Conservation (phyloP, 805 yeast genomes). For the Sugiyamaella chiloensis region DNA sequence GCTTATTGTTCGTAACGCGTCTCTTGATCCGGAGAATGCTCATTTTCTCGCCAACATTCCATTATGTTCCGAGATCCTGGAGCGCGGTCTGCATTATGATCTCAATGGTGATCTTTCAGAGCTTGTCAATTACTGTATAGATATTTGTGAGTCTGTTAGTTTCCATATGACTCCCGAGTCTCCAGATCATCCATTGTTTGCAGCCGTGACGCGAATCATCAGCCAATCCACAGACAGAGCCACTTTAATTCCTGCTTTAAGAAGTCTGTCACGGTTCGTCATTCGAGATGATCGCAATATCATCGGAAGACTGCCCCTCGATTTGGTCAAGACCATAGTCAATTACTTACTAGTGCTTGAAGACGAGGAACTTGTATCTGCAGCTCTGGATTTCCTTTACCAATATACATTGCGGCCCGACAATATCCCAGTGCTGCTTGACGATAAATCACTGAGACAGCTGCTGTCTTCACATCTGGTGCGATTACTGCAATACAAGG, state of each 20-base stretch:
- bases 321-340: slow-evolving; percentile 51
- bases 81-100: slow-evolving; percentile 31
- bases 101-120: slow-evolving; percentile 45
- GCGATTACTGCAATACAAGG: slow-evolving; percentile 50
- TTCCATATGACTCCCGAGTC: slow-evolving; percentile 77
- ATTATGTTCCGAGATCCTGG: slow-evolving; percentile 48
- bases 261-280: slow-evolving; percentile 75
- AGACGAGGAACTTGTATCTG: slow-evolving; percentile 67
- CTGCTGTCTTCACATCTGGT: slow-evolving; percentile 61
- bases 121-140: slow-evolving; percentile 63
- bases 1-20: slow-evolving; percentile 72
- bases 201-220: slow-evolving; percentile 51
- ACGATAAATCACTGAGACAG: slow-evolving; percentile 47
- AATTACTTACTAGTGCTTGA: slow-evolving; percentile 62
- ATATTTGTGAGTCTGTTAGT: slow-evolving; percentile 78
- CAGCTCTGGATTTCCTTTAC: slow-evolving; percentile 77
- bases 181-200: slow-evolving; percentile 65
- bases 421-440: slow-evolving; percentile 52
- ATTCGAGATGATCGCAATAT: slow-evolving; percentile 58
- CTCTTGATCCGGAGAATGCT: slow-evolving; percentile 81
- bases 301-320: slow-evolving; percentile 46
- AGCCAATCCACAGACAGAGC: slow-evolving; percentile 61
- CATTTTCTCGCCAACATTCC: slow-evolving; percentile 62
- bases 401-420: slow-evolving; percentile 67
- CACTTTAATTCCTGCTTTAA: slow-evolving; percentile 61